phyloP scores from a whole-genome alignment of 2,329 filamentous ascomycete species.

The Camptophora hylomeconis region DNA sequence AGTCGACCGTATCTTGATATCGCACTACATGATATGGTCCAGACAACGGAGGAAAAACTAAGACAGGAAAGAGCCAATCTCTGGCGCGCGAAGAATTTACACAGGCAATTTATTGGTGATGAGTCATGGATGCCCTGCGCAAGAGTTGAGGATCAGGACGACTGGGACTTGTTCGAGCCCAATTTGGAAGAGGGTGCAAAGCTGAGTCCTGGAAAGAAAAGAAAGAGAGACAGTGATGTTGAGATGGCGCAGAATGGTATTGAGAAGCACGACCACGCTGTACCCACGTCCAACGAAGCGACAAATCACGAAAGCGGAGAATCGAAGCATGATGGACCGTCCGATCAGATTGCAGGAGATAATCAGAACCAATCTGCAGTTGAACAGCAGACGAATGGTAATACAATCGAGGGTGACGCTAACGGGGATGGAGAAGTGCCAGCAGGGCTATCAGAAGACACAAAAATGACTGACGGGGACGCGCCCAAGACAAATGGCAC shows the following conservation, averaged over 20 bases:
- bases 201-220: constrained; percentile 5
- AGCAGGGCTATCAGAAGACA: too few species aligned
- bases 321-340: too few species aligned
- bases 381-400: too few species aligned
- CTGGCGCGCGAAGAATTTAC: constrained; percentile 44
- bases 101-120: constrained; percentile 47
- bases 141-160: constrained; percentile 37
- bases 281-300: too few species aligned
- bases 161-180: constrained; percentile 35
- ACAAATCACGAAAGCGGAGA: too few species aligned
- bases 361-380: too few species aligned
- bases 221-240: constrained; percentile 9
- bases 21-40: constrained; percentile 44
- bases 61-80: constrained; percentile 43
- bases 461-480: not conserved
- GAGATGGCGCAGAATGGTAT: constrained; percentile 9
- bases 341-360: too few species aligned
- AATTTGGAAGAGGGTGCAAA: constrained; percentile 4
- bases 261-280: constrained; percentile 8
- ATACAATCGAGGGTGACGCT: too few species aligned
- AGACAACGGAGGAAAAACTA: constrained; percentile 42
- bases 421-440: too few species aligned
- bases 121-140: constrained; percentile 46
- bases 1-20: constrained; percentile 46
- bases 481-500: constrained; percentile 8